Evolutionary conservation across 2,329 filamentous ascomycete species (phyloP).

Genomic region (Elsinoe fawcettii): DNA sequence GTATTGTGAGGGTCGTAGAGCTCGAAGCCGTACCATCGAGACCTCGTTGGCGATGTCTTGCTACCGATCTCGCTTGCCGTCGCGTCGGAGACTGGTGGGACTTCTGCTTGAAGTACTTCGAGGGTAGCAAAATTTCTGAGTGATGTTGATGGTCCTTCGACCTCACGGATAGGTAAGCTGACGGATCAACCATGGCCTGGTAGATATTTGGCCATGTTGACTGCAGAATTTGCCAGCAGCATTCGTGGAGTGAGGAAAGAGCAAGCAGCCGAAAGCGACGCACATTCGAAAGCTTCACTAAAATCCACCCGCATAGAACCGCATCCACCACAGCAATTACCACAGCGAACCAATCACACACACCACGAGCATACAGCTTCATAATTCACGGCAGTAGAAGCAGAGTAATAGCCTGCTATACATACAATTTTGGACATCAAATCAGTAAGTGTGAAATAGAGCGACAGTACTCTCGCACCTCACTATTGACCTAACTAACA

Average conservation of each 20-base stretch:
- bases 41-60: no score
- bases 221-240: not conserved
- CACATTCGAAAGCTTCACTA: conserved; percentile 5
- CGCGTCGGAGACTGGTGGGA: no score
- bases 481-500: not conserved
- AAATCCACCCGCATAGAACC: not conserved
- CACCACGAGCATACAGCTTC: not conserved
- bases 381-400: not conserved
- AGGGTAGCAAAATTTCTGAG: no score
- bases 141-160: no score
- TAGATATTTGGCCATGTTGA: not conserved
- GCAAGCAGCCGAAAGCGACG: conserved; percentile 3
- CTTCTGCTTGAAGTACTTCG: no score
- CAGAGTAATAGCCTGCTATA: not conserved
- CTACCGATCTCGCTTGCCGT: no score
- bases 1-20: no score
- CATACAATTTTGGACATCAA: not conserved
- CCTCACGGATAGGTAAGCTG: not conserved
- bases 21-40: no score
- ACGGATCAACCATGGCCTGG: not conserved
- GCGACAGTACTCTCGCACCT: not conserved
- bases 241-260: not conserved
- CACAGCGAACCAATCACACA: conserved; percentile 2
- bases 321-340: conserved; percentile 1
- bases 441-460: not conserved